Percentiles rank a stretch among this genome's conserved stretches.
phyloP scores from a whole-genome alignment of 768 basidiomycete species.

The Podaxis sp. region DNA sequence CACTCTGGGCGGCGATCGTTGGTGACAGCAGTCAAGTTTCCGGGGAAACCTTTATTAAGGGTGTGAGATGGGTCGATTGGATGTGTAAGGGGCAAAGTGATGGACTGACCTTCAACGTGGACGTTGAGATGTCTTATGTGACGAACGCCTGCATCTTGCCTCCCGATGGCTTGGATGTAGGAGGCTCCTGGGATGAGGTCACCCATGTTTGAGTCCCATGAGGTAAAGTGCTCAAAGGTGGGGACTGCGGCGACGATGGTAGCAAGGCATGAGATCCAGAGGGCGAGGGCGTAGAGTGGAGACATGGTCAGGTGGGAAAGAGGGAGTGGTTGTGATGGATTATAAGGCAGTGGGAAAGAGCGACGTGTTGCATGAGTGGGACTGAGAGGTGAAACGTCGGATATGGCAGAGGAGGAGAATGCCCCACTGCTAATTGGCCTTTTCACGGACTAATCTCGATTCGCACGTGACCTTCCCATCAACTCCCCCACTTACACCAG shows the following conservation, averaged over 20 bases:
- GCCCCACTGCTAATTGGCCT: not conserved
- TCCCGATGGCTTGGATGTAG: slow-evolving; percentile 34
- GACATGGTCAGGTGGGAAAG: not conserved
- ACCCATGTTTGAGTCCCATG: slow-evolving; percentile 32
- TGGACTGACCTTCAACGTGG: slow-evolving; percentile 5
- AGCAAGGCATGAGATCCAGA: slow-evolving; percentile 21
- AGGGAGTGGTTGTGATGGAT: not conserved
- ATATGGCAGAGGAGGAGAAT: not conserved
- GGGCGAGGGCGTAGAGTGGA: slow-evolving; percentile 19
- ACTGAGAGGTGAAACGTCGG: slow-evolving; percentile 11
- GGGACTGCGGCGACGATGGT: slow-evolving; percentile 33
- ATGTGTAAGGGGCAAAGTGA: not conserved
- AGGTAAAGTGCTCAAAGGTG: slow-evolving; percentile 38
- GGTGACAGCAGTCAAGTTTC: slow-evolving; percentile 44
- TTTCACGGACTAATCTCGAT: not conserved
- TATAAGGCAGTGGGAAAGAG: not conserved
- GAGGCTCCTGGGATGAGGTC: slow-evolving; percentile 42
- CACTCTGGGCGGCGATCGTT: slow-evolving; percentile 36
- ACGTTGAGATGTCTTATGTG: slow-evolving; percentile 15
- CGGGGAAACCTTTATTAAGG: slow-evolving; percentile 37
- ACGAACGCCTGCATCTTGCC: not conserved
- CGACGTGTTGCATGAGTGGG: not conserved
- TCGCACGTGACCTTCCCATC: not conserved
- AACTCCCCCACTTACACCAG: not conserved
- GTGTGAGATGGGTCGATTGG: slow-evolving; percentile 24